Conservation (phyloP, 257 asterid genomes). For the Plectranthus barbatus region DNA sequence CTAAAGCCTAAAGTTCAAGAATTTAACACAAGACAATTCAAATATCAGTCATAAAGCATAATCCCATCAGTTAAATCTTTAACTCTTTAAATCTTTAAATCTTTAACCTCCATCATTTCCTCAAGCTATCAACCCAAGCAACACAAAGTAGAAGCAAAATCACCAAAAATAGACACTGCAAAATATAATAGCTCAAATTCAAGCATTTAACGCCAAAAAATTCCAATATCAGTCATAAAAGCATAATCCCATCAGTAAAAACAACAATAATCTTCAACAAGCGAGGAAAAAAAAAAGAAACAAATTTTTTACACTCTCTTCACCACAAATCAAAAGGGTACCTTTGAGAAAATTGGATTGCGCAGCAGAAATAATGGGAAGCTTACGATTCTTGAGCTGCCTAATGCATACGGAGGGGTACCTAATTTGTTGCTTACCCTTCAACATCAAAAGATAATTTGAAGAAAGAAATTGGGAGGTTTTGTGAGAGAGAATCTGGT, state of each 20-base stretch:
- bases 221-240: neutral
- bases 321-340: constrained; percentile 4
- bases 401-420: constrained; percentile 20
- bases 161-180: neutral
- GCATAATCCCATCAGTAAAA: neutral
- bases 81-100: no score
- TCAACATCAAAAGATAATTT: constrained; percentile 20
- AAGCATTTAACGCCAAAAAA: neutral
- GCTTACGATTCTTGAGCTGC: constrained; percentile 21
- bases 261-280: neutral
- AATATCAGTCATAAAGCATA: neutral
- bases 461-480: constrained; percentile 30
- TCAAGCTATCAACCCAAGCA: neutral
- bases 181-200: neutral
- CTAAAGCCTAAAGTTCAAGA: neutral
- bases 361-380: constrained; percentile 34
- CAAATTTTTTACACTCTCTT: neutral
- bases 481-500: neutral
- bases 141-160: neutral
- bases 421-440: constrained; percentile 24
- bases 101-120: neutral
- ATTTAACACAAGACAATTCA: neutral
- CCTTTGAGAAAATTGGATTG: constrained; percentile 62
- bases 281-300: neutral
- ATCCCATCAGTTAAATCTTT: neutral